Evolutionary conservation across 2,329 filamentous ascomycete species (phyloP), one percentile per base, ranked within the genome.

Genomic region (Hortaea sp.): DNA sequence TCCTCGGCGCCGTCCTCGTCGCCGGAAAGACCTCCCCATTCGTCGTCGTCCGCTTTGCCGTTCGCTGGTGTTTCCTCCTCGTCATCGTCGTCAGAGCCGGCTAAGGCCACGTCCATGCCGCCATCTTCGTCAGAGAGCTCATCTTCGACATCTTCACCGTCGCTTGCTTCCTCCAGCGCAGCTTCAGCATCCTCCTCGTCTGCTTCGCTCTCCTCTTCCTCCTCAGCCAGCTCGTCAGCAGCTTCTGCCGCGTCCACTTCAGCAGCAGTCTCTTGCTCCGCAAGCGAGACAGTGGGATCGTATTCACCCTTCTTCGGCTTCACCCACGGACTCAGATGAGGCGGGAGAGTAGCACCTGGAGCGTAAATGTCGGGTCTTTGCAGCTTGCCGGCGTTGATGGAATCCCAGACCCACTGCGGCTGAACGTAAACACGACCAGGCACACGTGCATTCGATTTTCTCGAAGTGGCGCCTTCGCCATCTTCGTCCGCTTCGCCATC

Each of bases 331-430:
- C 89, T 97, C 57, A 98, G 69, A 74, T 98, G 92, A 9, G 92
- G 92, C 20, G 92, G 92, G 30, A 98, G 74, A 55, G 87, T 82
- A 12, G 89, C 84, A 12, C 92, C 92, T 1, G 92, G 92, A 0
- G 84, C 86, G 61, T 98, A 98, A 32, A 89, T 69, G 62, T 95
- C 88, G 30, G 89, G 80, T 54, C 85, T 78, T 64, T 95, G 82
- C 46, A 98, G 72, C 66, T 90, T 88, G 52, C 88, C 87, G 40
- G 92, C 86, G 64, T 98, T 98, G 64, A 95, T 72, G 59, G 86
- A 90, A 63, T 98, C 92, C 92, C 92, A 98, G 4, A 98, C 81
- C 90, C 94, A 98, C 65, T 98, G 92, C 13, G 92, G 92, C 70
- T 98, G 92, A 46, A 98, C 71, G 58, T 98, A 98, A 53, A 81